Conservation (phyloP, 768 basidiomycete species). For the Trametes elegans region DNA sequence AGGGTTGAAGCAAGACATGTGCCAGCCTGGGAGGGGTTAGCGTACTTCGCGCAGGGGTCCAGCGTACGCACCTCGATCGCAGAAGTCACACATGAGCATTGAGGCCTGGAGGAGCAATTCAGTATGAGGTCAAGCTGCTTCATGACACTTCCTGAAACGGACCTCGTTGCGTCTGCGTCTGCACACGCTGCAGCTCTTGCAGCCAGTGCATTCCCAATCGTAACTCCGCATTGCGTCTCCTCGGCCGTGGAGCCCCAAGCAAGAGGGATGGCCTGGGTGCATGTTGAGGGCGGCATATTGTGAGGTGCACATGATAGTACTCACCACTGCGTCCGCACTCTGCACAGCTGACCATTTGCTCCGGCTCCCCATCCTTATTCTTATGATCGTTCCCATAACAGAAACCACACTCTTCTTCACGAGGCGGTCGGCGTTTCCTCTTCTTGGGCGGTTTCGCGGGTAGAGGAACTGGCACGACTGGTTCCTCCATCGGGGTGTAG, state of each 20-base stretch:
- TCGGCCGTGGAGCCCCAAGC: slow-evolving; percentile 63
- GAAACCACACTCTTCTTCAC: slow-evolving; percentile 74
- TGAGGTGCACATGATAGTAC: slow-evolving; percentile 23
- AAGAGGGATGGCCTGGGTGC: slow-evolving; percentile 77
- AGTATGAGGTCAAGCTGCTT: neutral
- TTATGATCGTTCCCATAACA: slow-evolving; percentile 64
- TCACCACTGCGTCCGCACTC: slow-evolving; percentile 83
- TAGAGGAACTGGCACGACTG: slow-evolving; percentile 31
- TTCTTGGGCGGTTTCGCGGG: slow-evolving; percentile 44
- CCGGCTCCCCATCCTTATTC: slow-evolving; percentile 57
- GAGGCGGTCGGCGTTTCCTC: slow-evolving; percentile 39
- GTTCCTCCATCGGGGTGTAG: slow-evolving; percentile 47
- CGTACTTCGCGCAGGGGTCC: neutral
- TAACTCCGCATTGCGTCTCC: slow-evolving; percentile 66
- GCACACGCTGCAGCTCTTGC: slow-evolving; percentile 91
- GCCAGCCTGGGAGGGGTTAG: slow-evolving; percentile 58
- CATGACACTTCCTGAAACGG: slow-evolving; percentile 36
- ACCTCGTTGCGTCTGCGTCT: slow-evolving; percentile 86
- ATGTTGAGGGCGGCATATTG: slow-evolving; percentile 7
- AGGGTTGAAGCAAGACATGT: slow-evolving; percentile 76
- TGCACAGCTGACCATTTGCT: slow-evolving; percentile 74
- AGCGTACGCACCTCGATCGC: slow-evolving; percentile 68
- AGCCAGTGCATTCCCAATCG: slow-evolving; percentile 86
- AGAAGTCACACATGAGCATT: slow-evolving; percentile 90
- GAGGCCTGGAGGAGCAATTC: slow-evolving; percentile 47